These are phyloP conservation scores for Diaporthe humulicola DNA, from an alignment of 2,329 filamentous ascomycete species.

Conservation along the genomic window DNA sequence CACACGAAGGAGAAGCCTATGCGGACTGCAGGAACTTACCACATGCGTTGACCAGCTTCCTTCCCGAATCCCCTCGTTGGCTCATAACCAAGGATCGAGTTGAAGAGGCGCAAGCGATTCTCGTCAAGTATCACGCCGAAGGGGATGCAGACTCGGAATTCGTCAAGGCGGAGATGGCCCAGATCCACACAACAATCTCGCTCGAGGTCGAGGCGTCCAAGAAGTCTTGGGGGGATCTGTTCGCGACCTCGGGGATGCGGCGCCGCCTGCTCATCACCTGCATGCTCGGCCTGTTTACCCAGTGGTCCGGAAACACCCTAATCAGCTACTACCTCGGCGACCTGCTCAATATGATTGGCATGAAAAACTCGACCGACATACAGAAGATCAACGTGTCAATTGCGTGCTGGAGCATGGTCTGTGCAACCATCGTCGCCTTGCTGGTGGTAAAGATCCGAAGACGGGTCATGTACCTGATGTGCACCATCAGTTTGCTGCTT, in stretches of 20 bases:
- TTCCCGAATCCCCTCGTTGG: constrained; percentile 52
- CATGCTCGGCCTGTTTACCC: constrained; percentile 66
- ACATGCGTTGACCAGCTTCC: constrained; percentile 37
- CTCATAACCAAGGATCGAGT: constrained; percentile 49
- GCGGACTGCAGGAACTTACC: background rate
- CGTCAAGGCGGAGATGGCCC: constrained; percentile 70
- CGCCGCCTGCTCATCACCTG: constrained; percentile 62
- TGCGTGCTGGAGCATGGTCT: constrained; percentile 61
- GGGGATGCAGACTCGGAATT: constrained; percentile 63
- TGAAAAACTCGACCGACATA: constrained; percentile 55
- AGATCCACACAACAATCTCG: constrained; percentile 70
- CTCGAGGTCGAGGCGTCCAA: constrained; percentile 65
- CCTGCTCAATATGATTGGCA: constrained; percentile 60
- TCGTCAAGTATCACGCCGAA: constrained; percentile 63
- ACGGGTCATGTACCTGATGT: constrained; percentile 65
- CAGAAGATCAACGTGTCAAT: constrained; percentile 61
- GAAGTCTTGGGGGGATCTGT: constrained; percentile 65
- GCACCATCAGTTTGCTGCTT: constrained; percentile 62
- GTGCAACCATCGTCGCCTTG: constrained; percentile 57
- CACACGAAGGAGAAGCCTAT: too few species aligned
- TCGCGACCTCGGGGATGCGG: constrained; percentile 63
- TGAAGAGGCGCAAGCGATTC: constrained; percentile 50
- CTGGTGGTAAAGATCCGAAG: constrained; percentile 60
- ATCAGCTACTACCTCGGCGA: constrained; percentile 63
- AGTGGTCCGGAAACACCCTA: constrained; percentile 66